Percentiles rank a stretch among this genome's conserved stretches.
Evolutionary conservation across 2,329 filamentous ascomycete species (phyloP).

Genomic region (Pyricularia pennisetigena): DNA sequence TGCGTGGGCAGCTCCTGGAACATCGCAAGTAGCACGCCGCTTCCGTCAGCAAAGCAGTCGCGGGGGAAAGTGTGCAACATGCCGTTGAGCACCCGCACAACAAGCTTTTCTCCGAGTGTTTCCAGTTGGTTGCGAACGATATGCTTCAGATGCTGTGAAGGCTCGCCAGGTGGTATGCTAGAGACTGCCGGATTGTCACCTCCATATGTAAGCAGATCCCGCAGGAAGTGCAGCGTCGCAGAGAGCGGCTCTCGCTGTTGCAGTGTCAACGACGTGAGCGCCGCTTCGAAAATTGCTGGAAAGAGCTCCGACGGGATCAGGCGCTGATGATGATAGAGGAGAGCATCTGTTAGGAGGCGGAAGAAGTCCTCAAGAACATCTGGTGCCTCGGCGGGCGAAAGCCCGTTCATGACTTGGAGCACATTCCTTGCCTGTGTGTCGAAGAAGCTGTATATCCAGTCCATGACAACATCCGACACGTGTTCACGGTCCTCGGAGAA

Average conservation of each 20-base stretch:
- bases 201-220: conserved; percentile 84
- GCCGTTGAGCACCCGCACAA: conserved; percentile 84
- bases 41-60: conserved; percentile 92
- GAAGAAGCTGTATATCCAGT: conserved; percentile 89
- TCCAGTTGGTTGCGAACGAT: conserved; percentile 64
- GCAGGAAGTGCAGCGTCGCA: conserved; percentile 84
- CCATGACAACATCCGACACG: conserved; percentile 70
- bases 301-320: conserved; percentile 73
- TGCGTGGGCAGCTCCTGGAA: conserved; percentile 79
- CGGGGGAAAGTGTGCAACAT: conserved; percentile 99
- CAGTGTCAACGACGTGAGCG: conserved; percentile 74
- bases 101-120: conserved; percentile 63
- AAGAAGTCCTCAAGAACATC: conserved; percentile 94
- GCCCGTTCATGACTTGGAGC: conserved; percentile 77
- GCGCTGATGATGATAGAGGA: conserved; percentile 84
- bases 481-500: conserved; percentile 86
- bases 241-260: conserved; percentile 88
- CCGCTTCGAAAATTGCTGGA: conserved; percentile 75
- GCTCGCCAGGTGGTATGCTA: conserved; percentile 39
- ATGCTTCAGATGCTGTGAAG: conserved; percentile 48
- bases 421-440: conserved; percentile 88
- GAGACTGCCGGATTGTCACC: conserved; percentile 61
- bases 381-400: conserved; percentile 65
- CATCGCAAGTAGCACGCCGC: conserved; percentile 78
- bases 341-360: conserved; percentile 80